phyloP scores from a whole-genome alignment of 768 basidiomycete genomes.

The Suillus luteus region DNA sequence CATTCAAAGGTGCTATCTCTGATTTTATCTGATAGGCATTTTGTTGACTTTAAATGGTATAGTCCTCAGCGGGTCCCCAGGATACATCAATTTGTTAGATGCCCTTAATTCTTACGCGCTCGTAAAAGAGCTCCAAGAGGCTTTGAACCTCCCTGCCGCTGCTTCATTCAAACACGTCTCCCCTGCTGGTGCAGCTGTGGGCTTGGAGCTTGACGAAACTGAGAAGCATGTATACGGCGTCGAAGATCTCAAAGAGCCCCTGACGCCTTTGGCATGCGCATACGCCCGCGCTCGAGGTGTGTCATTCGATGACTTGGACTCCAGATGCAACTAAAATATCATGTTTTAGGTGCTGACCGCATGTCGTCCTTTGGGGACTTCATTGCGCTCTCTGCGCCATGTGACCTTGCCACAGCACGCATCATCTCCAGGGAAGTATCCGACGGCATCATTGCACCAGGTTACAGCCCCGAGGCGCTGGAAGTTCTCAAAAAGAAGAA shows the following conservation, averaged over 20 bases:
- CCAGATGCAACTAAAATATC: conserved; percentile 7
- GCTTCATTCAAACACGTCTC: conserved; percentile 99
- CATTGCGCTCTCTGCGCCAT: conserved; percentile 90
- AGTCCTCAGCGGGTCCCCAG: conserved; percentile 94
- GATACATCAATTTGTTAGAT: conserved; percentile 97
- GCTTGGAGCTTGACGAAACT: conserved; percentile 73
- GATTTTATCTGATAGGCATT: background rate
- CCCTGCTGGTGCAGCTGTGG: conserved; percentile 95
- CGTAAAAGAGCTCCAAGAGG: conserved; percentile 90
- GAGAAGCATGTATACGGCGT: conserved; percentile 97
- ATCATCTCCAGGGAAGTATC: conserved; percentile 99
- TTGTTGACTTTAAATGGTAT: conserved; percentile 14
- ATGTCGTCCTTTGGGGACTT: conserved; percentile 99
- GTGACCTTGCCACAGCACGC: conserved; percentile 91
- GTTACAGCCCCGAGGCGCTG: conserved; percentile 84
- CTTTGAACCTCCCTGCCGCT: conserved; percentile 87
- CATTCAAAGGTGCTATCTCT: conserved; percentile 76
- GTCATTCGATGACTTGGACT: conserved; percentile 19
- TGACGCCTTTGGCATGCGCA: conserved; percentile 87
- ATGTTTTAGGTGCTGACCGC: conserved; percentile 79
- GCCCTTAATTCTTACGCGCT: conserved; percentile 96
- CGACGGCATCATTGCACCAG: conserved; percentile 96
- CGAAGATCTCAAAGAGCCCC: conserved; percentile 87
- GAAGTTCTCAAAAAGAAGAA: conserved; percentile 95
- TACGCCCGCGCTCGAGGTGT: conserved; percentile 94